Evolutionary conservation across 257 asterid genomes (phyloP).

Genomic region (Solanum ahanhuiri): DNA sequence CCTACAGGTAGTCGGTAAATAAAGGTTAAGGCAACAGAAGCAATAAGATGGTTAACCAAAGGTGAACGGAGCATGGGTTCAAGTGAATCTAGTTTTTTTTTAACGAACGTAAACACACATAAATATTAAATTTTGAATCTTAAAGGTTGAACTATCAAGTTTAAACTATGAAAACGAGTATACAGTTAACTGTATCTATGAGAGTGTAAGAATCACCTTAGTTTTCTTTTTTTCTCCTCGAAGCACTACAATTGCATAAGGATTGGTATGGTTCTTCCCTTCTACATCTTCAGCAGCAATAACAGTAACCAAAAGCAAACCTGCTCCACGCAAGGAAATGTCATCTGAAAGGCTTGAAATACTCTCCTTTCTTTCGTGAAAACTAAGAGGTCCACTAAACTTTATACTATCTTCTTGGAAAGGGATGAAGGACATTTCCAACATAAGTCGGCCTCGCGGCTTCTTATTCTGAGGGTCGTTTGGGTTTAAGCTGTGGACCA

Average conservation of each 20-base stretch:
- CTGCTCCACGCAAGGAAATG: conserved; percentile 37
- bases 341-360: conserved; percentile 10
- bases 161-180: background rate
- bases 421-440: conserved; percentile 52
- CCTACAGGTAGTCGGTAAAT: conserved; percentile 14
- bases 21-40: background rate
- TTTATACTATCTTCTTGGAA: conserved; percentile 55
- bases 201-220: conserved; percentile 31
- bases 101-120: background rate
- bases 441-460: conserved; percentile 38
- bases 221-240: conserved; percentile 60
- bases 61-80: background rate
- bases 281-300: conserved; percentile 56
- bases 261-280: conserved; percentile 53
- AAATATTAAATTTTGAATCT: background rate
- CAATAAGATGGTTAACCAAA: background rate
- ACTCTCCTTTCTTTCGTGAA: conserved; percentile 9
- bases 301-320: conserved; percentile 49
- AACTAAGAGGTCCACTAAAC: conserved; percentile 11
- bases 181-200: background rate
- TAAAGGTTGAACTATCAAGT: background rate
- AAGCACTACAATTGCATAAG: conserved; percentile 43
- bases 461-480: conserved; percentile 47
- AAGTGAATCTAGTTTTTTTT: background rate
- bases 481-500: conserved; percentile 46